phyloP scores from a whole-genome alignment of 768 basidiomycete genomes.

The Trametes maxima region DNA sequence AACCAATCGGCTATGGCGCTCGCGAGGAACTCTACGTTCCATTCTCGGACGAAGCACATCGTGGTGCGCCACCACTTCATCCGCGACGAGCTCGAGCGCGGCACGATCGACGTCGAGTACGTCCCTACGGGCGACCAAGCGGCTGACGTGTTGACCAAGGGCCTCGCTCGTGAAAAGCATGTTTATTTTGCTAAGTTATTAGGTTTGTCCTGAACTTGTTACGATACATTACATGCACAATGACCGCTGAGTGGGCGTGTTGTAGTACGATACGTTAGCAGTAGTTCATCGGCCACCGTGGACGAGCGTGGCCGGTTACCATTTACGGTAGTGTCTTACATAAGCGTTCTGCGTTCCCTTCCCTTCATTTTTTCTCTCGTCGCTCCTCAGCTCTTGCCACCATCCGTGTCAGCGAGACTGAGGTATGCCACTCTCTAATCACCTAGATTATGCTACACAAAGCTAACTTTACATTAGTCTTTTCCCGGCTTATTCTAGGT shows the following conservation, averaged over 20 bases:
- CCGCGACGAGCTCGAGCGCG: constrained; percentile 31
- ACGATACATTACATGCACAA: not conserved
- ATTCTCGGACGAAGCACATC: constrained; percentile 33
- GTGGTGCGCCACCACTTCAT: constrained; percentile 39
- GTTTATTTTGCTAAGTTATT: not conserved
- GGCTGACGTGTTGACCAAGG: constrained; percentile 47
- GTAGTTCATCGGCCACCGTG: too few relatives aligned
- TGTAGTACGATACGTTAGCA: not conserved
- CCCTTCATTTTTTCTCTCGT: not conserved
- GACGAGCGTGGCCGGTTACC: too few relatives aligned
- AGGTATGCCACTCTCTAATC: not conserved
- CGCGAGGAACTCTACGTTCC: constrained; percentile 5
- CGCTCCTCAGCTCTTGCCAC: not conserved
- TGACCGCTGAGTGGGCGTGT: not conserved
- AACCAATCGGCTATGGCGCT: constrained; percentile 16
- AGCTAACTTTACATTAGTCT: too few relatives aligned
- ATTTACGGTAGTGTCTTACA: too few relatives aligned
- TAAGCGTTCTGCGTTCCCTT: too few relatives aligned
- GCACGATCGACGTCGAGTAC: constrained; percentile 32
- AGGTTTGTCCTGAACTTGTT: not conserved
- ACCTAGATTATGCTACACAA: too few relatives aligned
- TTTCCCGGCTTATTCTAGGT: too few relatives aligned
- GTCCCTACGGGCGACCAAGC: constrained; percentile 37
- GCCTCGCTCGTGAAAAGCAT: constrained; percentile 16
- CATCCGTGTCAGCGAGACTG: not conserved